phyloP scores from a whole-genome alignment of 2,329 filamentous ascomycete genomes.

The Penicillium polonicum region DNA sequence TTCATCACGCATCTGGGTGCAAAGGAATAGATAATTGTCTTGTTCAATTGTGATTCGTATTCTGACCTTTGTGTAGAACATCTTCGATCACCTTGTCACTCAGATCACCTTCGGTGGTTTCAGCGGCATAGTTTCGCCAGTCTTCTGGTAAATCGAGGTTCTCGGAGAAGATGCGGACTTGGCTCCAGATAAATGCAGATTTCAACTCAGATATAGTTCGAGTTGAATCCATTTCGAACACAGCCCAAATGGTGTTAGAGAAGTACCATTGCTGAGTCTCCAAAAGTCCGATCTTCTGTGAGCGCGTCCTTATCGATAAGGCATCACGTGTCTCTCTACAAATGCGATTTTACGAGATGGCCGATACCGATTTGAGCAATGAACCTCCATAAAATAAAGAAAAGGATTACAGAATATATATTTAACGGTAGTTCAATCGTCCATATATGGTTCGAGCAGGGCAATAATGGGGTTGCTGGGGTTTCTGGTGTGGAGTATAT shows the following conservation, averaged over 20 bases:
- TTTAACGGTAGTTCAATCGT: neutral
- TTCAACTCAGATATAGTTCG: conserved; percentile 53
- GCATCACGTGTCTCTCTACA: conserved; percentile 5
- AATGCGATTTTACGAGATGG: neutral
- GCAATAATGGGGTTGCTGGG: neutral
- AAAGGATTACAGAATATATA: neutral
- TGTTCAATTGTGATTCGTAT: neutral
- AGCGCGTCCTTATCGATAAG: conserved; percentile 12
- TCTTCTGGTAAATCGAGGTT: conserved; percentile 48
- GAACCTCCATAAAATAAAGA: neutral
- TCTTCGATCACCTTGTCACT: conserved; percentile 52
- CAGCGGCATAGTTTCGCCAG: conserved; percentile 45
- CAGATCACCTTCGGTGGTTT: conserved; percentile 46
- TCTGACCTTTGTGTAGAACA: conserved; percentile 51
- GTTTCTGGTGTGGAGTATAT: neutral
- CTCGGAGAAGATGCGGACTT: conserved; percentile 54
- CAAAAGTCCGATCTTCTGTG: conserved; percentile 5
- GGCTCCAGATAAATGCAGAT: conserved; percentile 50
- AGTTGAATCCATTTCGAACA: conserved; percentile 36
- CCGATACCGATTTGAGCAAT: neutral
- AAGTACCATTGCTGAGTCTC: conserved; percentile 15
- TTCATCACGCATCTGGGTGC: neutral
- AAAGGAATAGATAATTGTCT: neutral
- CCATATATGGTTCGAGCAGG: neutral
- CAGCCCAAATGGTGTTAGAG: neutral